Evolutionary conservation across 1,139 yeast species (phyloP), one percentile per base, ranked within the genome.

Genomic region (Hanseniaspora sp.): DNA sequence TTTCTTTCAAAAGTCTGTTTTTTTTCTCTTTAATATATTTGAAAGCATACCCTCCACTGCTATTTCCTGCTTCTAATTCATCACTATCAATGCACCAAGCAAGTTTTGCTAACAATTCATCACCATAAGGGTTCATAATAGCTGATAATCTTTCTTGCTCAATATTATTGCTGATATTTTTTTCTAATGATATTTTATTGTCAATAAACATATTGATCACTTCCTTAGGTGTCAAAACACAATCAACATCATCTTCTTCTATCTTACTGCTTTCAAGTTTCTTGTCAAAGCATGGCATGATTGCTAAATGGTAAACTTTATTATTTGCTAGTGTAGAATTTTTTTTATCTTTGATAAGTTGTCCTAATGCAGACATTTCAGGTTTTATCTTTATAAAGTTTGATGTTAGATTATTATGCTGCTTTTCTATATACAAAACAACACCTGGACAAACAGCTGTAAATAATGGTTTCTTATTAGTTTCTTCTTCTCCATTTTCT

Each of bases 241-340:
- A 86, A 67, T 92, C 96, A 8, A 92, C 97, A 1, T 63, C 65
- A 17, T 66, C 71, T 13, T 69, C 67, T 60, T 87, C 96, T 0
- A 86, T 83, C 57, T 97, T 73, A 1, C 96, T 90, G 40, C 96
- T 94, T 69, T 92, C 99, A 42, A 92, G 74, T 67, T 92, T 92
- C 69, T 92, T 92, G 67, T 92, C 99, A 66, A 92, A 92, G 63
- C 97, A 92, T 1, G 98, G 97, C 97, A 92, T 90, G 33, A 92
- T 74, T 13, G 94, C 77, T 57, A 92, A 70, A 66, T 90, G 96
- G 64, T 86, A 94, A 0, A 87, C 60, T 38, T 76, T 77, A 13
- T 64, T 61, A 0, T 64, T n/a, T 72, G 23, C 23, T 23, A 23
- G 4, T 68, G 30, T 8, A 9, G 2, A 13, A 18, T 33, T 2